These are phyloP conservation scores for Rhizopogon rudus DNA, from an alignment of 768 basidiomycete genomes.

Conservation along the genomic window DNA sequence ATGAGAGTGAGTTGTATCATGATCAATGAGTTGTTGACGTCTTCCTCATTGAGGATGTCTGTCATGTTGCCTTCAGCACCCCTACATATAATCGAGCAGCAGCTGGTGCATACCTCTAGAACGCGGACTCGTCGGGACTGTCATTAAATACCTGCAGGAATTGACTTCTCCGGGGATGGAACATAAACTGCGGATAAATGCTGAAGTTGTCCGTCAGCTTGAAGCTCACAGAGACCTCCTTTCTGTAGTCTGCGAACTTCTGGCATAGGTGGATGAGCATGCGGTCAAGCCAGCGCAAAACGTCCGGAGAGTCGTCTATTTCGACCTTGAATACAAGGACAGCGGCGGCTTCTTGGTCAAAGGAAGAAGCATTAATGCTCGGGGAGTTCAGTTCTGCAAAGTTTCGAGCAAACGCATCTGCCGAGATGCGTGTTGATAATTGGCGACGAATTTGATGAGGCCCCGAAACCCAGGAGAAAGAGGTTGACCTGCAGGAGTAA, in stretches of 20 bases:
- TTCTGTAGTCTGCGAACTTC: constrained; percentile 98
- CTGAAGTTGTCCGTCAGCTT: constrained; percentile 92
- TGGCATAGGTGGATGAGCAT: constrained; percentile 99
- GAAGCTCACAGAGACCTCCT: constrained; percentile 95
- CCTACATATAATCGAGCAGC: not conserved
- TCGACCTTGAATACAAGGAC: constrained; percentile 99
- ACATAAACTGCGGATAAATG: constrained; percentile 99
- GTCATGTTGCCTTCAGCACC: constrained; percentile 4
- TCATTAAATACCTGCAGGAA: constrained; percentile 99
- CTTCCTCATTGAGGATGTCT: constrained; percentile 94
- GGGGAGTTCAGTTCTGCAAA: constrained; percentile 98
- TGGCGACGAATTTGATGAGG: constrained; percentile 96
- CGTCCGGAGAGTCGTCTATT: constrained; percentile 96
- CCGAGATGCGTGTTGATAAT: constrained; percentile 97
- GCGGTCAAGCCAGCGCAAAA: constrained; percentile 93
- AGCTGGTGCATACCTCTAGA: constrained; percentile 67
- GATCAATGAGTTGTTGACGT: constrained; percentile 98
- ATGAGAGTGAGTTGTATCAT: constrained; percentile 99
- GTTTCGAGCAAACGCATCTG: constrained; percentile 91
- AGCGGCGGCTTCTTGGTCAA: constrained; percentile 97
- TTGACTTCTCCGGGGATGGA: constrained; percentile 94
- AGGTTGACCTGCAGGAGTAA: constrained; percentile 89
- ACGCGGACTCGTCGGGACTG: constrained; percentile 98
- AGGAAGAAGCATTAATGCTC: constrained; percentile 84
- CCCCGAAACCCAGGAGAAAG: constrained; percentile 87